These are phyloP conservation scores for Eimeria necatrix DNA, from an alignment of 169 alveolate species.

Conservation along the genomic window DNA sequence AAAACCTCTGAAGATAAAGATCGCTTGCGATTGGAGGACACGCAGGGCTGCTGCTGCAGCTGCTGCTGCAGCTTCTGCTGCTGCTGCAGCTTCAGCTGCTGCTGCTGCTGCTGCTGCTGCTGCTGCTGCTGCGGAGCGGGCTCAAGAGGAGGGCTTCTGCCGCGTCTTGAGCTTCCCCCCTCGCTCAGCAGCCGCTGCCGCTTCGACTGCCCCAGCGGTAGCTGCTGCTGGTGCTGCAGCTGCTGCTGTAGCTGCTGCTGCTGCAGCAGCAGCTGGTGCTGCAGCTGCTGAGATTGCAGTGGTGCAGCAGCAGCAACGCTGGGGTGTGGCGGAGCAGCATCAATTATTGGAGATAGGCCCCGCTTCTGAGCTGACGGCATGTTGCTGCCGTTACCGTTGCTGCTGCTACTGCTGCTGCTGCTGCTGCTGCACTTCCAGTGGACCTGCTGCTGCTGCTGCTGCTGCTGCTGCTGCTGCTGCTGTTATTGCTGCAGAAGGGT, in stretches of 20 bases:
- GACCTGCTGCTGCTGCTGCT: background rate
- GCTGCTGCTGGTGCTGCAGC: slow-evolving; percentile 56
- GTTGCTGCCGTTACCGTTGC: slow-evolving; percentile 26
- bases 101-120: background rate
- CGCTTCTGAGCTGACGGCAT: slow-evolving; percentile 71
- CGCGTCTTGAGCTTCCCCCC: background rate
- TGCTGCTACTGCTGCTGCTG: slow-evolving; percentile 42
- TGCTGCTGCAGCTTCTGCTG: slow-evolving; percentile 25
- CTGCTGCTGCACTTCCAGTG: background rate
- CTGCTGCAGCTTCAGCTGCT: background rate
- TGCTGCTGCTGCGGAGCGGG: slow-evolving; percentile 11
- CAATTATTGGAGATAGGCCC: slow-evolving; percentile 15
- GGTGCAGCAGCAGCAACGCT: slow-evolving; percentile 35
- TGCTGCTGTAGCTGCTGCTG: slow-evolving; percentile 35
- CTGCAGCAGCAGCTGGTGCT: slow-evolving; percentile 38
- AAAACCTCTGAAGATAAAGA: background rate
- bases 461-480: background rate
- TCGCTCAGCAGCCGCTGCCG: slow-evolving; percentile 63
- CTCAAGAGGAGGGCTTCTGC: slow-evolving; percentile 4
- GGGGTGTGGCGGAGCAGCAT: slow-evolving; percentile 15
- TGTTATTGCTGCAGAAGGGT: slow-evolving; percentile 10
- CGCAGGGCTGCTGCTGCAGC: slow-evolving; percentile 52
- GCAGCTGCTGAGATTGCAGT: slow-evolving; percentile 40
- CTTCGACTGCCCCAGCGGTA: slow-evolving; percentile 8
- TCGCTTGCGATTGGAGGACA: slow-evolving; percentile 12